Evolutionary conservation across 192 early-diverging fungal genomes (phyloP).

Genomic region (Coemansia umbellata): DNA sequence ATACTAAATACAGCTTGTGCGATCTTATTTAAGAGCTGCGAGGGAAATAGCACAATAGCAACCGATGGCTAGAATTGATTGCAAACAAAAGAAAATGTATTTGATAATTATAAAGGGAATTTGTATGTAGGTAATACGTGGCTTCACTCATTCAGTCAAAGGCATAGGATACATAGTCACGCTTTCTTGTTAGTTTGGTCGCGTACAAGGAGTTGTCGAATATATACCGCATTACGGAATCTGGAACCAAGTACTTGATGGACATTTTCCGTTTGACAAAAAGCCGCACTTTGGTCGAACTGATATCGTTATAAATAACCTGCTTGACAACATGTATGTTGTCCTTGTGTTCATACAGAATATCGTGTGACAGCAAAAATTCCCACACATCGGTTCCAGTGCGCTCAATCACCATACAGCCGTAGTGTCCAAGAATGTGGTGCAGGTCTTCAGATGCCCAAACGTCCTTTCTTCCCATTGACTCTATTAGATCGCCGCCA

Average conservation of each 20-base stretch:
- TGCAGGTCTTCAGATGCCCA: slow-evolving; percentile 86
- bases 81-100: too few relatives aligned
- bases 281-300: slow-evolving; percentile 91
- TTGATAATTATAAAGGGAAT: too few relatives aligned
- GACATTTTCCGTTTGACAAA: slow-evolving; percentile 93
- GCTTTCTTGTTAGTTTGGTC: slow-evolving; percentile 50
- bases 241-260: slow-evolving; percentile 91
- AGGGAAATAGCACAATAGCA: too few relatives aligned
- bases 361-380: slow-evolving; percentile 87
- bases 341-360: slow-evolving; percentile 81
- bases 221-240: slow-evolving; percentile 90
- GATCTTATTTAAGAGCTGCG: too few relatives aligned
- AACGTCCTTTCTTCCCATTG: slow-evolving; percentile 85
- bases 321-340: slow-evolving; percentile 94
- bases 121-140: too few relatives aligned
- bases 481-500: slow-evolving; percentile 95
- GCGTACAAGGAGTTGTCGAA: slow-evolving; percentile 71
- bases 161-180: slow-evolving; percentile 51
- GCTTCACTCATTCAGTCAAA: too few relatives aligned
- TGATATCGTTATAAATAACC: slow-evolving; percentile 96
- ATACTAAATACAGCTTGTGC: too few relatives aligned
- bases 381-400: slow-evolving; percentile 92
- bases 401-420: slow-evolving; percentile 93
- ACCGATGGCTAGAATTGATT: too few relatives aligned
- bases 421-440: slow-evolving; percentile 85